Evolutionary conservation across 179 eudicot species (phyloP), one percentile per base, ranked within the genome.

Genomic region (Beta macrorhiza): DNA sequence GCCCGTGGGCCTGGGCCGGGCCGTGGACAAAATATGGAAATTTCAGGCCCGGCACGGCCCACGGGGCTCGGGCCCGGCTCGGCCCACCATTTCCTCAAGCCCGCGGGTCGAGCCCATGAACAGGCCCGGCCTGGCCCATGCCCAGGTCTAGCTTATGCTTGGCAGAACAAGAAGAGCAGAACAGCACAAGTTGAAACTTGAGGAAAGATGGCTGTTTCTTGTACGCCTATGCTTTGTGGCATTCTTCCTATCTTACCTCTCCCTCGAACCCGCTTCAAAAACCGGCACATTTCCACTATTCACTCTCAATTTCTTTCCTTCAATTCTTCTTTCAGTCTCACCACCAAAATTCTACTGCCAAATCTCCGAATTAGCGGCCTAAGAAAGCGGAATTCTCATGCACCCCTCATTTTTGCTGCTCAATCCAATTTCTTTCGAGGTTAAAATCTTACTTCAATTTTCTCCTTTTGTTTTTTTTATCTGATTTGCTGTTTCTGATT

Each of bases 371-470:
- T 77, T 80, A 83, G 79, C 73, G 56, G 49, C 12, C 20, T 79
- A 29, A 85, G 77, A 61, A 84, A 69, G 63, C 83, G 49, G 7
- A 84, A 65, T 65, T 42, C 78, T 77, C 83, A 49, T 53, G 14
- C 77, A 45, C 86, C 89, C 47, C 25, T 74, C 20, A 69, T 89
- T 58, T 77, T 74, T 62, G 89, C 95, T 47, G 79, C 78, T 22
- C 98, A 94, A 80, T 89, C 92, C 84, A 90, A 89, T 85, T 74
- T 94, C 82, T 79, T 90, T 49, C 87, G 83, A 91, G 97, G 98
- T 94, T 4, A 10, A 79, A 2, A 20, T 22, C 65, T 72, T 73
- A 0, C 9, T 77, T 37, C 17, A n/a, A 7, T 78, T 56, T 29
- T 32, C 14, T 25, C 0, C 17, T 29, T 74, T 74, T 76, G 8